A percentile compares a stretch with the other conserved stretches of the same genome.
Conservation (phyloP, 176 grass and related monocot species). For the Ensete ventricosum region DNA sequence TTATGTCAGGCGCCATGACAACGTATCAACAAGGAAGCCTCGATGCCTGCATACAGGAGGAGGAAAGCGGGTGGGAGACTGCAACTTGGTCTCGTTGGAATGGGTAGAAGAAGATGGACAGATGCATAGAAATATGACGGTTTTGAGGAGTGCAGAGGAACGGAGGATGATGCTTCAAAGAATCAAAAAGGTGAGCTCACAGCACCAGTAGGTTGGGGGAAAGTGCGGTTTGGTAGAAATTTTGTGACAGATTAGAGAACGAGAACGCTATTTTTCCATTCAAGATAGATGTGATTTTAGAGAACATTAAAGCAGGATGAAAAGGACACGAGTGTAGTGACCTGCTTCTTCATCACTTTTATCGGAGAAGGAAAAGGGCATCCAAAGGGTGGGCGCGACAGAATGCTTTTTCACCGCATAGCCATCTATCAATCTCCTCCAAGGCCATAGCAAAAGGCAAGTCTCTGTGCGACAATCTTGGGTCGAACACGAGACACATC, state of each 20-base stretch:
- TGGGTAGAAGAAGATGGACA: background rate
- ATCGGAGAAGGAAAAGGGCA: too few relatives aligned
- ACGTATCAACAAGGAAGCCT: background rate
- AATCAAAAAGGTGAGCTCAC: constrained; percentile 18
- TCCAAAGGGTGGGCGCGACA: too few relatives aligned
- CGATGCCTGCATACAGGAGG: background rate
- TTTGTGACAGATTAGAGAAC: constrained; percentile 8
- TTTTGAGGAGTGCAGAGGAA: background rate
- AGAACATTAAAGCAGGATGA: background rate
- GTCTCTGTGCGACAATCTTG: too few relatives aligned
- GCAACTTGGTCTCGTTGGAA: background rate
- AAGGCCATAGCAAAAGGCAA: too few relatives aligned
- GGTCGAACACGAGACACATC: too few relatives aligned
- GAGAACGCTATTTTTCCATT: background rate
- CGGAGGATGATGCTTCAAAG: background rate
- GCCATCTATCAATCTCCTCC: too few relatives aligned
- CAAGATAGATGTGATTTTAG: background rate
- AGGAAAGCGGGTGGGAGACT: background rate
- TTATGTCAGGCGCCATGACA: constrained; percentile 13
- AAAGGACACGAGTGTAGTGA: too few relatives aligned
- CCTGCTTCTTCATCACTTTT: too few relatives aligned
- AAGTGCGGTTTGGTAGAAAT: constrained; percentile 25
- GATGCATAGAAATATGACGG: background rate
- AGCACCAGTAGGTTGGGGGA: constrained; percentile 23
- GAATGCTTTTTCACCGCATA: too few relatives aligned